phyloP scores from a whole-genome alignment of 495 filamentous ascomycete species.

The Talaromyces stipitatus region DNA sequence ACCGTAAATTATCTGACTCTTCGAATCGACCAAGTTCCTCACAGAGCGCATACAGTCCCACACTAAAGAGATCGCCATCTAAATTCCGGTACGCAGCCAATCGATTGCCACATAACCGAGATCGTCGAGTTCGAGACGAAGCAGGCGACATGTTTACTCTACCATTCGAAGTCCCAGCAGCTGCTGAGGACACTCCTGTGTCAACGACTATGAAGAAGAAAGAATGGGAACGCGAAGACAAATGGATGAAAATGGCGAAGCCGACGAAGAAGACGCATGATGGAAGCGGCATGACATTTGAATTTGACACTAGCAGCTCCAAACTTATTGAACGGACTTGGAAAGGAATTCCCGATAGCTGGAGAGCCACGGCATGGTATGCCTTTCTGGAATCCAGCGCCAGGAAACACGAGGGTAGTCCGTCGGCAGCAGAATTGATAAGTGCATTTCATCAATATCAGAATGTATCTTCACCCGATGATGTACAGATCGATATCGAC shows the following conservation, averaged over 20 bases:
- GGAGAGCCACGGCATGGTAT: constrained; percentile 91
- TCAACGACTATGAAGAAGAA: constrained; percentile 61
- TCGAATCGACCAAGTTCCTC: constrained; percentile 36
- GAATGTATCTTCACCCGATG: constrained; percentile 70
- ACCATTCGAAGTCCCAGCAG: constrained; percentile 56
- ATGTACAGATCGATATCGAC: constrained; percentile 96
- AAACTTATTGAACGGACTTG: constrained; percentile 88
- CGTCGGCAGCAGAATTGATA: constrained; percentile 65
- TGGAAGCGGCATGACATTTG: constrained; percentile 82
- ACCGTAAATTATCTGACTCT: constrained; percentile 27
- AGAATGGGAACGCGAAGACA: constrained; percentile 79
- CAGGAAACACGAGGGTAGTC: constrained; percentile 49
- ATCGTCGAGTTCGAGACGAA: constrained; percentile 71
- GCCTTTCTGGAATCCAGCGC: constrained; percentile 84
- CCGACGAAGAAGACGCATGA: constrained; percentile 43
- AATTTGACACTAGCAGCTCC: constrained; percentile 75
- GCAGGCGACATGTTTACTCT: constrained; percentile 85
- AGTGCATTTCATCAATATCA: constrained; percentile 61
- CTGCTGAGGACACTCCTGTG: constrained; percentile 48
- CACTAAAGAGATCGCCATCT: constrained; percentile 30
- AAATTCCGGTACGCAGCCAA: constrained; percentile 61
- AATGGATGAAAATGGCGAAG: constrained; percentile 96
- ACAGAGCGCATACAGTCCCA: constrained; percentile 35
- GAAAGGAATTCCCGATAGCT: constrained; percentile 97
- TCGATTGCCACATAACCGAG: constrained; percentile 64